A percentile compares a stretch with the other conserved stretches of the same genome.
These are phyloP conservation scores for Xylariaceae sp. DNA, from an alignment of 2,329 filamentous ascomycete genomes.

Conservation along the genomic window DNA sequence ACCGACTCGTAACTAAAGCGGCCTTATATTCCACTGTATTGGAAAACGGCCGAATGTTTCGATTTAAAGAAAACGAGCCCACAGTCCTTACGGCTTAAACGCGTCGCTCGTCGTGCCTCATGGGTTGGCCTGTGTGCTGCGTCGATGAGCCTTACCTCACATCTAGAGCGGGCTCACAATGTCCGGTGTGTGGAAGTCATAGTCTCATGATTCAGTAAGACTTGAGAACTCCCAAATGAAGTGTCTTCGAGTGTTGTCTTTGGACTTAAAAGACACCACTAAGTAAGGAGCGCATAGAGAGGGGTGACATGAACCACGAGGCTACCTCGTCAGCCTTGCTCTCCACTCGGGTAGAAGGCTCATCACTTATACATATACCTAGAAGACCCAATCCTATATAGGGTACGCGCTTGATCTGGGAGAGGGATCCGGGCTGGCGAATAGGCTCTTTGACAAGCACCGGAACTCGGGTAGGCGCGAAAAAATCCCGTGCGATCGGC, in stretches of 20 bases:
- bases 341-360: neutral
- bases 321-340: neutral
- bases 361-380: neutral
- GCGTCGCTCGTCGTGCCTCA: no score
- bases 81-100: no score
- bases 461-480: neutral
- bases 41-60: no score
- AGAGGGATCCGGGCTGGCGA: neutral
- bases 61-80: no score
- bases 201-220: no score
- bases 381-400: neutral
- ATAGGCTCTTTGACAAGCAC: neutral
- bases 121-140: no score
- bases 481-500: slow-evolving; percentile 11
- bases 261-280: neutral
- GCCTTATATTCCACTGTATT: no score
- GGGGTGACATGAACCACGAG: neutral
- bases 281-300: neutral
- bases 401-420: neutral
- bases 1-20: no score
- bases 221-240: no score
- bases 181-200: no score
- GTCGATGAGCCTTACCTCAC: no score
- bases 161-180: no score
- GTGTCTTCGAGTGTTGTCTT: neutral